Evolutionary conservation across 805 yeast genomes (phyloP), one percentile per base, ranked within the genome.

Genomic region (Blastobotrys peoriensis): DNA sequence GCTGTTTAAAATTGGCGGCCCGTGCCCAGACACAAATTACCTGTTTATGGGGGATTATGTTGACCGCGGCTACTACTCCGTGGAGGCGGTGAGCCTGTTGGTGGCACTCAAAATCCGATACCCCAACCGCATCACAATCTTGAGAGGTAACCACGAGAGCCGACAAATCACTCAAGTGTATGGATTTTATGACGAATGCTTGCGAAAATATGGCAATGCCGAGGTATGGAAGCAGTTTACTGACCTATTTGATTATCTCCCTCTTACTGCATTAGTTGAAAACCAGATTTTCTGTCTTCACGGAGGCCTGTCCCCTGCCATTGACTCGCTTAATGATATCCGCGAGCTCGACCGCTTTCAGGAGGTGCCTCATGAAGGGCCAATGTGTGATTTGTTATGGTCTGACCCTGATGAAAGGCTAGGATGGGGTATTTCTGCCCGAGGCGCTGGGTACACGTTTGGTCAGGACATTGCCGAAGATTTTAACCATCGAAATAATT

Each of bases 361-460:
- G 68, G 97, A 88, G 69, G 96, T 89, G 39, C 97, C 97, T 34
- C 97, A 88, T 61, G 96, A 89, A 65, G 97, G 97, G 36, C 95
- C 96, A 51, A 87, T 89, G 96, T 89, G 96, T 69, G 97, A 89
- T 64, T 73, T 89, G 58, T 71, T 89, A 54, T 89, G 97, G 97
- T 86, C 95, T 3, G 97, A 89, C 66, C 97, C 97, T 22, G 97
- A 89, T 63, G 96, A 88, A 61, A 73, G 95, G 62, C 93, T 91
- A 56, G 96, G 96, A 58, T 89, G 97, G 97, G 96, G 96, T 51
- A 86, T 89, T 54, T 83, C 93, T 61, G 96, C 96, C 66, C 80
- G 97, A 78, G 96, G 96, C 73, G 97, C 97, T 50, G 97, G 97
- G 65, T 89, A 85, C 81, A 86, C 96, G 60, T 89, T 89, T 77